Conservation (phyloP, 768 basidiomycete species). For the Phallus indusiatus region DNA sequence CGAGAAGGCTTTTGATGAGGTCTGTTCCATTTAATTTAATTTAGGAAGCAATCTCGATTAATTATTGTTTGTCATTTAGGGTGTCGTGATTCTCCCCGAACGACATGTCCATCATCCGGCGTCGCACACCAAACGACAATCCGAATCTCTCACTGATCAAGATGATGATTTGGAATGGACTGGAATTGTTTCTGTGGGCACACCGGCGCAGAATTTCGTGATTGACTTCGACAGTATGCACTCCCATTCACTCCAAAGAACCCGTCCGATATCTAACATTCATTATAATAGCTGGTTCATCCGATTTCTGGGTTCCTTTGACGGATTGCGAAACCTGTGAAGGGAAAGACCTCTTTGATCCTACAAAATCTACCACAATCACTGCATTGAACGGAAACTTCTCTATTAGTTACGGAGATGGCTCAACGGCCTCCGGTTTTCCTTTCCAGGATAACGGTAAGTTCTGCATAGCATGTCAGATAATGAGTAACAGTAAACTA, state of each 20-base stretch:
- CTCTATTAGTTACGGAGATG: conserved; percentile 34
- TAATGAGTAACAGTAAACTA: not conserved
- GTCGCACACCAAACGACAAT: conserved; percentile 18
- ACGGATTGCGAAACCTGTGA: conserved; percentile 17
- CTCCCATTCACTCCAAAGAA: not conserved
- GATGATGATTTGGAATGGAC: conserved; percentile 24
- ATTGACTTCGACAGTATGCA: conserved; percentile 30
- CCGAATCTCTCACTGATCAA: conserved; percentile 19
- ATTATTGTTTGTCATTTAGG: conserved; percentile 7
- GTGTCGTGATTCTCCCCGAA: conserved; percentile 20
- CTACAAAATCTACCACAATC: conserved; percentile 23
- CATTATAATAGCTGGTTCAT: conserved; percentile 17
- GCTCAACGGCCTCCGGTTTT: conserved; percentile 27
- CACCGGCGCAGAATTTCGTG: conserved; percentile 25
- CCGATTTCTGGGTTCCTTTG: conserved; percentile 28
- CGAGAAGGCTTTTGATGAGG: conserved; percentile 1
- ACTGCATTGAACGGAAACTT: conserved; percentile 20
- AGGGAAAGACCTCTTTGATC: conserved; percentile 20
- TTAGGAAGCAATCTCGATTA: not conserved
- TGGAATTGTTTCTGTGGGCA: conserved; percentile 29
- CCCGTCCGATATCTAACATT: not conserved
- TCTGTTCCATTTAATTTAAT: not conserved
- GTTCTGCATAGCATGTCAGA: not conserved
- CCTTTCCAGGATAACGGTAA: conserved; percentile 30
- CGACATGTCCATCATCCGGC: conserved; percentile 16